Conservation (phyloP, 345 rosid species). For the Bruguiera sexangula region DNA sequence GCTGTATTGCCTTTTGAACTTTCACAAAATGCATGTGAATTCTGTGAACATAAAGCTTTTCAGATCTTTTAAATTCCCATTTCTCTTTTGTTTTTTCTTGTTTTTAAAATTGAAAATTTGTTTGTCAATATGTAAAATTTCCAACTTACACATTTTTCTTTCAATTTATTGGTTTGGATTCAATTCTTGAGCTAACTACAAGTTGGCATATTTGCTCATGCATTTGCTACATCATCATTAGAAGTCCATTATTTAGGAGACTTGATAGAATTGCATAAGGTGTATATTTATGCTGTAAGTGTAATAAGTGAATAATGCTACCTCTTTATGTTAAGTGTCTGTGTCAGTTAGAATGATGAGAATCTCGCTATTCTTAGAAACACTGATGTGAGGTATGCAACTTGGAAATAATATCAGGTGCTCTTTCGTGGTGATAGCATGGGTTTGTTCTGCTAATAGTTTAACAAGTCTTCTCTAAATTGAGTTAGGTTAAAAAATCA, state of each 20-base stretch:
- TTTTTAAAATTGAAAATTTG: too few species aligned
- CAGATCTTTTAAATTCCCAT: too few species aligned
- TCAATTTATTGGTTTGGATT: conserved; percentile 7
- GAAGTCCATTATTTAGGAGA: conserved; percentile 4
- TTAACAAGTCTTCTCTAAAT: conserved; percentile 19
- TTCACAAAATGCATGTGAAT: too few species aligned
- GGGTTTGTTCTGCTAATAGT: conserved; percentile 26
- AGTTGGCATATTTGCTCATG: not conserved
- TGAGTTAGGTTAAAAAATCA: conserved; percentile 35
- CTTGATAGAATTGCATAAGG: conserved; percentile 6
- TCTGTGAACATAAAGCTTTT: not conserved
- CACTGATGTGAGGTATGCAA: conserved; percentile 31
- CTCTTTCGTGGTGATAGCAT: conserved; percentile 29
- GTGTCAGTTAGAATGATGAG: conserved; percentile 19
- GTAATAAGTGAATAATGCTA: conserved; percentile 9
- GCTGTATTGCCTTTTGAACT: conserved; percentile 3
- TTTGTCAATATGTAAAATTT: too few species aligned
- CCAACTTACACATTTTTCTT: too few species aligned
- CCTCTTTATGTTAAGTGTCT: conserved; percentile 8
- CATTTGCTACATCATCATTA: conserved; percentile 1
- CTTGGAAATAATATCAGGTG: conserved; percentile 44
- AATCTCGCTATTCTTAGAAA: conserved; percentile 16
- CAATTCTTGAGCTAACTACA: conserved; percentile 13
- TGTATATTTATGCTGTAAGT: conserved; percentile 17
- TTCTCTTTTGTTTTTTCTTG: too few species aligned